Evolutionary conservation across 2,329 filamentous ascomycete species (phyloP).

Genomic region (Aspergillus bombycis): DNA sequence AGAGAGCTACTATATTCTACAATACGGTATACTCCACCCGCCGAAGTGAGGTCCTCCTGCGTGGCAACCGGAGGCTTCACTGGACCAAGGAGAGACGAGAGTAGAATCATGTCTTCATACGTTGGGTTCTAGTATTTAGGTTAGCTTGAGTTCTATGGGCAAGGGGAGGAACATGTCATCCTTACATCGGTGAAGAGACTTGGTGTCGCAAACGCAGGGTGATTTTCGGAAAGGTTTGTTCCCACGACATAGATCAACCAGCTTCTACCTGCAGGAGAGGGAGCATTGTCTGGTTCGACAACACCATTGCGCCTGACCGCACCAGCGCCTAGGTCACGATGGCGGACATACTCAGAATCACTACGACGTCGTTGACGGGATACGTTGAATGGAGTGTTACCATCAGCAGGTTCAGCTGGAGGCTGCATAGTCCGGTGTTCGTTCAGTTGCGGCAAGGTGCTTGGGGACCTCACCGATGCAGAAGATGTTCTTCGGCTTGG

Average conservation of each 20-base stretch:
- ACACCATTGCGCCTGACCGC: conserved; percentile 66
- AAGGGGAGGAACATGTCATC: conserved; percentile 8
- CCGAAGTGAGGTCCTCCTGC: conserved; percentile 64
- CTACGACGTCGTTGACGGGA: conserved; percentile 59
- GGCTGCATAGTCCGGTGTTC: conserved; percentile 42
- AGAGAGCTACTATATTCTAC: conserved; percentile 46
- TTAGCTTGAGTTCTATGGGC: conserved; percentile 14
- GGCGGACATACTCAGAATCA: conserved; percentile 60
- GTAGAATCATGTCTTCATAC: conserved; percentile 72
- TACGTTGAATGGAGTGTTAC: conserved; percentile 44
- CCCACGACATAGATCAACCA: conserved; percentile 75
- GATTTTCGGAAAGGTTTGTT: conserved; percentile 70
- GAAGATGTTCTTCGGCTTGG: conserved; percentile 52
- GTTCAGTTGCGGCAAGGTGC: conserved; percentile 42
- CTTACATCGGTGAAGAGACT: conserved; percentile 70
- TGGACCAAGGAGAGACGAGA: conserved; percentile 68
- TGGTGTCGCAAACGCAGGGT: conserved; percentile 70
- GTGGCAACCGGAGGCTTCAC: conserved; percentile 70
- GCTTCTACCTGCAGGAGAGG: conserved; percentile 59
- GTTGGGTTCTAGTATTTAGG: conserved; percentile 56
- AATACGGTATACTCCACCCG: conserved; percentile 63
- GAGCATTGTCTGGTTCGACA: conserved; percentile 60
- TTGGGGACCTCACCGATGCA: conserved; percentile 47
- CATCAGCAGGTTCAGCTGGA: conserved; percentile 44
- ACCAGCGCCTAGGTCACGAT: conserved; percentile 63